phyloP scores from a whole-genome alignment of 148 eudicot species.

The Chenopodium berlandieri region DNA sequence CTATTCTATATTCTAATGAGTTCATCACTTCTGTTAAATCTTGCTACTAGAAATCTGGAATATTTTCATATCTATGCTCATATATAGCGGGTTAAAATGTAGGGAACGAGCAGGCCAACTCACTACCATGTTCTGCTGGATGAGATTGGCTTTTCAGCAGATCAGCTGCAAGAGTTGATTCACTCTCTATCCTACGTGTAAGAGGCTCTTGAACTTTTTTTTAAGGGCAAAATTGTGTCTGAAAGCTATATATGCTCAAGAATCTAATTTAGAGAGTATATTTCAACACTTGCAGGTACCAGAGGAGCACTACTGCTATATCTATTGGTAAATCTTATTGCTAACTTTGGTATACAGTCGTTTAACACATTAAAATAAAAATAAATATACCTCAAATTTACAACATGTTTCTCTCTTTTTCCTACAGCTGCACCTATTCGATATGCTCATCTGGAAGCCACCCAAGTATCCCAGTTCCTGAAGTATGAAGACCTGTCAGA shows the following conservation, averaged over 20 bases:
- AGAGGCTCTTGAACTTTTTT: neutral
- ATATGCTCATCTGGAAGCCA: conserved; percentile 16
- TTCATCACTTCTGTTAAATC: neutral
- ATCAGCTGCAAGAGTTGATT: conserved; percentile 32
- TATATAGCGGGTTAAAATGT: neutral
- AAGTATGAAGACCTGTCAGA: conserved; percentile 13
- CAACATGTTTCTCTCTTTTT: neutral
- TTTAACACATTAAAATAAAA: no score
- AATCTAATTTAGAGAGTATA: neutral
- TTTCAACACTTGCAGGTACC: conserved; percentile 20
- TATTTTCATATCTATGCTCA: neutral
- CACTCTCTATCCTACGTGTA: conserved; percentile 37
- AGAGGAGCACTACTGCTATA: conserved; percentile 33
- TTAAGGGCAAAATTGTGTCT: no score
- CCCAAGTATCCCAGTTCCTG: conserved; percentile 1
- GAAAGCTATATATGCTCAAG: no score
- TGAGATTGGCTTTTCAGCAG: conserved; percentile 29
- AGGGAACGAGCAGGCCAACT: conserved; percentile 39
- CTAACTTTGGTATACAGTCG: neutral
- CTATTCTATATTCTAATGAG: neutral
- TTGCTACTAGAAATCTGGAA: neutral
- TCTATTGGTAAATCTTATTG: conserved; percentile 23
- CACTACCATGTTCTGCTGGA: conserved; percentile 33
- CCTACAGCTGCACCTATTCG: conserved; percentile 14
- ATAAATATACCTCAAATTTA: no score